A percentile compares a stretch with the other conserved stretches of the same genome.
These are phyloP conservation scores for Penicillium sclerotigenum DNA, from an alignment of 2,329 filamentous ascomycete species.

Conservation along the genomic window DNA sequence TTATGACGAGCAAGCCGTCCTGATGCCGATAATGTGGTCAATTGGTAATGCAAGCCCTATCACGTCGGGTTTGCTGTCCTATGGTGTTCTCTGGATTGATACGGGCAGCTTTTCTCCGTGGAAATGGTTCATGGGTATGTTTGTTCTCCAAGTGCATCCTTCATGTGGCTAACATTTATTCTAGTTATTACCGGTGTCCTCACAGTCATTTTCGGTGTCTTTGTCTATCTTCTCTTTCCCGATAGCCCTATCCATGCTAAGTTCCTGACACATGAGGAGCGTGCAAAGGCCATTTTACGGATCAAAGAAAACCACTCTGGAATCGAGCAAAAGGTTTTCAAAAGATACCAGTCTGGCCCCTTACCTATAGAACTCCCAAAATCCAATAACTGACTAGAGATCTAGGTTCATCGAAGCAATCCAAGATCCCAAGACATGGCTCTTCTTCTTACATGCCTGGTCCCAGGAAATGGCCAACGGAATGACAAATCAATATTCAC, in stretches of 20 bases:
- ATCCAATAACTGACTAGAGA: not conserved
- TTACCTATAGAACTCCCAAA: not conserved
- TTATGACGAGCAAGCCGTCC: slow-evolving; percentile 33
- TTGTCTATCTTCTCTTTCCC: slow-evolving; percentile 35
- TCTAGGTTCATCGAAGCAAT: slow-evolving; percentile 32
- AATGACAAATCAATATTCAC: slow-evolving; percentile 44
- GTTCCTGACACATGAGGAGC: slow-evolving; percentile 34
- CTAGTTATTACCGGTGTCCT: slow-evolving; percentile 14
- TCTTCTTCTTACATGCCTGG: slow-evolving; percentile 37
- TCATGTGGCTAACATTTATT: not conserved
- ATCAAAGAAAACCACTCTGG: slow-evolving; percentile 39
- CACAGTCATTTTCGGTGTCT: slow-evolving; percentile 22
- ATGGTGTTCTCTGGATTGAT: slow-evolving; percentile 43
- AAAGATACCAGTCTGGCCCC: slow-evolving; percentile 23
- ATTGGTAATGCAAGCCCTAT: slow-evolving; percentile 42
- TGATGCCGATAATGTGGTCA: slow-evolving; percentile 42
- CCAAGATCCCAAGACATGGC: slow-evolving; percentile 34
- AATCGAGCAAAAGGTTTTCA: slow-evolving; percentile 38
- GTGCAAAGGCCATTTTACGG: slow-evolving; percentile 34
- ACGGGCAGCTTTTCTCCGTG: slow-evolving; percentile 38
- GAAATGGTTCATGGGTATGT: slow-evolving; percentile 42
- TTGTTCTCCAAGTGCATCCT: not conserved
- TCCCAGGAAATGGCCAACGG: slow-evolving; percentile 35
- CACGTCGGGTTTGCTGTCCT: slow-evolving; percentile 40
- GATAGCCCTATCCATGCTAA: slow-evolving; percentile 33